Conservation (phyloP, 805 yeast genomes). For the Ogataea nitratoaversa region DNA sequence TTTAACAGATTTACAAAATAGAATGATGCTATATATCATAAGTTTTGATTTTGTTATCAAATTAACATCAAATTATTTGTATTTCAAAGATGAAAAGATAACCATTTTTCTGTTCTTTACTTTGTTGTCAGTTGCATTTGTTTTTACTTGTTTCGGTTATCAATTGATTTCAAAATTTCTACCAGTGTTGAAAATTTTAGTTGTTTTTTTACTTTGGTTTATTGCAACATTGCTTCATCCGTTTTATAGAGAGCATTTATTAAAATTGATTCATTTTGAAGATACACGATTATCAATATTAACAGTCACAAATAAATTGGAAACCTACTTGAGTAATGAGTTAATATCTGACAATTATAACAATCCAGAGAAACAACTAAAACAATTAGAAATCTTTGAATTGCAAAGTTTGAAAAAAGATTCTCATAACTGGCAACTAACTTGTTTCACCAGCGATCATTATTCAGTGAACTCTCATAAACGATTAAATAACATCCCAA, state of each 20-base stretch:
- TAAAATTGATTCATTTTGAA: constrained; percentile 52
- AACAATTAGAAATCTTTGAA: constrained; percentile 64
- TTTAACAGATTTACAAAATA: constrained; percentile 80
- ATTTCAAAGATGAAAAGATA: constrained; percentile 57
- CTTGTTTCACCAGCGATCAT: constrained; percentile 54
- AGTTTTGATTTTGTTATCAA: constrained; percentile 54
- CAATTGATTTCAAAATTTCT: constrained; percentile 13
- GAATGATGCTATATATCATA: constrained; percentile 60
- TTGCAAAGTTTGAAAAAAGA: constrained; percentile 49
- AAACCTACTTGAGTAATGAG: constrained; percentile 36
- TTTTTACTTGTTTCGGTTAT: constrained; percentile 28
- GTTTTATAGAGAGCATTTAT: constrained; percentile 38
- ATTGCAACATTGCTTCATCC: constrained; percentile 49
- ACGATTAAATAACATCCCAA: constrained; percentile 29
- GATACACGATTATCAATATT: constrained; percentile 54
- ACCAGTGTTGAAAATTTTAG: constrained; percentile 28
- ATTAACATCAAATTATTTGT: constrained; percentile 52
- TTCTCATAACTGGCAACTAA: constrained; percentile 57
- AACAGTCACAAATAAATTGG: constrained; percentile 46
- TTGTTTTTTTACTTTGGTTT: constrained; percentile 48
- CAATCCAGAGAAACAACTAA: constrained; percentile 36
- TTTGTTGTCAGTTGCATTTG: constrained; percentile 13
- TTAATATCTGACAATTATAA: constrained; percentile 23
- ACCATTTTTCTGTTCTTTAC: constrained; percentile 49
- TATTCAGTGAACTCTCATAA: constrained; percentile 46